Evolutionary conservation across 2,329 filamentous ascomycete genomes (phyloP), one percentile per base, ranked within the genome.

Genomic region (Aspergillus jensenii): DNA sequence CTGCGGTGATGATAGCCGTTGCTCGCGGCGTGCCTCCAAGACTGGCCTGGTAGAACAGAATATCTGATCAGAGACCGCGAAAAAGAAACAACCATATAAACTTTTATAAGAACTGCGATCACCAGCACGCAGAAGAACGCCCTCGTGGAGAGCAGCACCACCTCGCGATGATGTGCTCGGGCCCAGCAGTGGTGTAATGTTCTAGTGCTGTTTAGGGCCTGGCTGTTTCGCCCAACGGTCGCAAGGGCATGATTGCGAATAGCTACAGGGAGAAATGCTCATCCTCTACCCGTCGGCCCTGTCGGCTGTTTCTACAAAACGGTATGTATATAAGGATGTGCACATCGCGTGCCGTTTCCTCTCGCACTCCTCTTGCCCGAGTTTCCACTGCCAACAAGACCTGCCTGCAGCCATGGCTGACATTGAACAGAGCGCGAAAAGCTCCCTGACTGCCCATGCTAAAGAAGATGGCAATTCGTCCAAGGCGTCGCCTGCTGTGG

Each of bases 81-180:
- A 12, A 17, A 12, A 50, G 14, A 52, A 41, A 17, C 11, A n/a
- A 21, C 12, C 19, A 6, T 14, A 45, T 45, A 45, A 45, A 23
- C 43, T 27, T 31, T 9, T 31, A 11, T 11, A 9, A 31, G 27
- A 9, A 9, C 3, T 11, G 9, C 27, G 27, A 31, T 31, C 27
- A 9, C 9, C 8, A 8, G 8, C 8, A 31, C 27, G 9, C 8
- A 11, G 9, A 31, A 31, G 27, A 31, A 31, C 8, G 8, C 27
- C 9, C 27, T 11, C 27, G 9, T 31, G 27, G 27, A 11, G 27
- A 11, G 9, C 27, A 31, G 40, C 50, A 41, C 40, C 27, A 50
- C 40, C 33, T 37, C 25, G 55, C 56, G 63, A 67, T 67, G 65
- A 64, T 64, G 65, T 67, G 65, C 65, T 67, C 62, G 60, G 55